Evolutionary conservation across 2,329 filamentous ascomycete species (phyloP).

Genomic region (Botrytis pseudocinerea): DNA sequence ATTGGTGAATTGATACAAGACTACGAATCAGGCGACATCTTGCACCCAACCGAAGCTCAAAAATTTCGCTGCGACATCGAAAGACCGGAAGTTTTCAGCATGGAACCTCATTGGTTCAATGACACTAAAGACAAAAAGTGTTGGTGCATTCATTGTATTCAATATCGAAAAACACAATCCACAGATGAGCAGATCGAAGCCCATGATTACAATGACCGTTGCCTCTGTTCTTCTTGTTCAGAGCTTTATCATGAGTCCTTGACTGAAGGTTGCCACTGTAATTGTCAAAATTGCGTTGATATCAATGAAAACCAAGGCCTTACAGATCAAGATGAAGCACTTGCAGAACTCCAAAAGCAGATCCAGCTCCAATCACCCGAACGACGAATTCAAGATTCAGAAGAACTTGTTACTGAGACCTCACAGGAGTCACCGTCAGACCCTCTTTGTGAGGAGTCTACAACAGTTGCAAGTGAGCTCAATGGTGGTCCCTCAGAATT

Average conservation of each 20-base stretch:
- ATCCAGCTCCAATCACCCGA: not conserved
- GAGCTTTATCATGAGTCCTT: not conserved
- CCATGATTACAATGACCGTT: not conserved
- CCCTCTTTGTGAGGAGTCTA: not conserved
- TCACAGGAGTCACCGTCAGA: not conserved
- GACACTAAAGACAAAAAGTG: not conserved
- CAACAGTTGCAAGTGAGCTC: not conserved
- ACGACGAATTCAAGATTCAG: not conserved
- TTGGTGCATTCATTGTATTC: not conserved
- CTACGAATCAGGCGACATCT: not conserved
- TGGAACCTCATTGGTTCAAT: constrained; percentile 1
- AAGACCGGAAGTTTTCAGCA: not conserved
- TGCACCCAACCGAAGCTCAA: not conserved
- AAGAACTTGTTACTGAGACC: not conserved
- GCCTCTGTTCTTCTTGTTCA: not conserved
- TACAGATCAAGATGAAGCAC: not conserved
- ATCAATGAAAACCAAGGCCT: too few species aligned
- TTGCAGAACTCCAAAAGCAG: not conserved
- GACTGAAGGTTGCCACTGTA: not conserved
- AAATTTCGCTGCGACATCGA: not conserved
- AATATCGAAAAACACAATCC: not conserved
- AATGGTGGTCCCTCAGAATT: not conserved
- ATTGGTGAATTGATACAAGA: not conserved
- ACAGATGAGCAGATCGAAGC: not conserved
- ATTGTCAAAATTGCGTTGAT: not conserved